These are phyloP conservation scores for Corchorus olitorius DNA, from an alignment of 345 rosid species.

Conservation along the genomic window DNA sequence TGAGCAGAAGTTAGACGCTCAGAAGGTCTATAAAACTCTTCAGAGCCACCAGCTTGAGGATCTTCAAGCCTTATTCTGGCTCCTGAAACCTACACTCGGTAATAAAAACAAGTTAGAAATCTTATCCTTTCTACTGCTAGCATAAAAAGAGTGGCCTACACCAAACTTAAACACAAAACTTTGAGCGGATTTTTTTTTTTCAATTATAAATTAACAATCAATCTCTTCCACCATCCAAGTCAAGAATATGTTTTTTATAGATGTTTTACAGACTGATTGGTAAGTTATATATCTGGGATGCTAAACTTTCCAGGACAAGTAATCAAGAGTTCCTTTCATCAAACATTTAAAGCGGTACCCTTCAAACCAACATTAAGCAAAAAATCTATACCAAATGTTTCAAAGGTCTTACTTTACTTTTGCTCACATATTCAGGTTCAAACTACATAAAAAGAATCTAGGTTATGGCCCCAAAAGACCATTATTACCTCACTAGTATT, in stretches of 20 bases:
- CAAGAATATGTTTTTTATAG: background rate
- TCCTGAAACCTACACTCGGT: slow-evolving; percentile 30
- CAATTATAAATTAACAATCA: slow-evolving; percentile 10
- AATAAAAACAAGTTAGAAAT: background rate
- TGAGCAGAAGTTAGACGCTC: slow-evolving; percentile 33
- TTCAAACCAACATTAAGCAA: background rate
- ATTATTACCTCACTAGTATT: slow-evolving; percentile 42
- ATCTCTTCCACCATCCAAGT: background rate
- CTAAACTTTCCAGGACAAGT: background rate
- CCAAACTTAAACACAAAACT: background rate
- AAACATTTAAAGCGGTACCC: background rate
- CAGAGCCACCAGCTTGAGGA: slow-evolving; percentile 30
- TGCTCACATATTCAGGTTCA: background rate
- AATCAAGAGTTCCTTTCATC: background rate
- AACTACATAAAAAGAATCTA: background rate
- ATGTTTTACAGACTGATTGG: background rate
- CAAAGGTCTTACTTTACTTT: background rate
- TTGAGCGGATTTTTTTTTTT: background rate
- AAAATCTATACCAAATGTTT: background rate
- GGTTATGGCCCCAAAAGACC: background rate
- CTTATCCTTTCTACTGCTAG: background rate
- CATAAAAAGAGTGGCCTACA: background rate
- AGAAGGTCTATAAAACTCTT: slow-evolving; percentile 32
- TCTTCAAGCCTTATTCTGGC: slow-evolving; percentile 41
- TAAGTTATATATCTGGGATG: background rate